Conservation (phyloP, 108 stramenopile species). For the Aurantiochytrium sp. region DNA sequence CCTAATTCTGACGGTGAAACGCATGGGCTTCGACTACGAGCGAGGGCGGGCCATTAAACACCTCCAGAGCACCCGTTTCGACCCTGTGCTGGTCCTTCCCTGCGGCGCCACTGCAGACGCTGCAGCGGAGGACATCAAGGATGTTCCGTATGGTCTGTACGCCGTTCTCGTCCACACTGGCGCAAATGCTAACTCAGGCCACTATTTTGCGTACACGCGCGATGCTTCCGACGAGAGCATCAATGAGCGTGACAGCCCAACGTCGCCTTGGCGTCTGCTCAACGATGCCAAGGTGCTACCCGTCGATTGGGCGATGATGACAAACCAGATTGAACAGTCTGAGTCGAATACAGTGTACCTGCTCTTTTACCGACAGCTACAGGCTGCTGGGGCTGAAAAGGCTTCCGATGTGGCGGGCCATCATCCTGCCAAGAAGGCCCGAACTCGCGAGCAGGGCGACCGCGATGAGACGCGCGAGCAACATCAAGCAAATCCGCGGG, state of each 20-base stretch:
- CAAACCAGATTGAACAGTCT: neutral
- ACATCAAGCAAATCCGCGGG: too few relatives aligned
- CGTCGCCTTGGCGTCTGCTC: neutral
- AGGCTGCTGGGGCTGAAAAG: neutral
- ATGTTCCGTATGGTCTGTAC: neutral
- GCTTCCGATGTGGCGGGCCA: neutral
- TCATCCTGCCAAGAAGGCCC: neutral
- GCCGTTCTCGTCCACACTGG: constrained; percentile 14
- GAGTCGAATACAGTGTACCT: neutral
- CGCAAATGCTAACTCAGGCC: constrained; percentile 1
- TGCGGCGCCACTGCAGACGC: neutral
- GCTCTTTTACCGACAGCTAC: neutral
- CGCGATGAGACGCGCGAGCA: too few relatives aligned
- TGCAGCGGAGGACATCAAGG: neutral
- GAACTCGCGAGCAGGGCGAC: neutral
- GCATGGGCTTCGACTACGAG: constrained; percentile 9
- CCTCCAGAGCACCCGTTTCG: neutral
- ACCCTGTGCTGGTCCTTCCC: neutral
- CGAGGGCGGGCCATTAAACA: neutral
- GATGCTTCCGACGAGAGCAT: neutral
- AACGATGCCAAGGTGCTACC: neutral
- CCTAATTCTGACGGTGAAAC: neutral
- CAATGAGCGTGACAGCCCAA: neutral
- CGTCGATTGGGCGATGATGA: neutral
- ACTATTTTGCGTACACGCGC: neutral